Conservation (phyloP, 306 rosid genomes). For the Vigna radiata region DNA sequence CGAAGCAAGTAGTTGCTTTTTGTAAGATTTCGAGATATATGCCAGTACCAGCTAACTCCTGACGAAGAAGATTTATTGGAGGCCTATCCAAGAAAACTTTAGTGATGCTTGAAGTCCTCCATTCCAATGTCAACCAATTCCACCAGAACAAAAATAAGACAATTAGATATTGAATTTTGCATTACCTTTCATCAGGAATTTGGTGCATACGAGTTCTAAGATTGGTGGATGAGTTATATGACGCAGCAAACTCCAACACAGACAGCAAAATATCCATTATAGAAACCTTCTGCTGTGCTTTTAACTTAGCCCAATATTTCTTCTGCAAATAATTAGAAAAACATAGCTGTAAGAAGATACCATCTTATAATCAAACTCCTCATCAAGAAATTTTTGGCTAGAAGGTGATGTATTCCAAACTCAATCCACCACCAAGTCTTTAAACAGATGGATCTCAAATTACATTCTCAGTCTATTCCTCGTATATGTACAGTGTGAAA, state of each 20-base stretch:
- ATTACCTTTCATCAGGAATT: conserved; percentile 80
- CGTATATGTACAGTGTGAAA: conserved; percentile 12
- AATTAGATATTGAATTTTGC: conserved; percentile 15
- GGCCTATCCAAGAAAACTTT: conserved; percentile 75
- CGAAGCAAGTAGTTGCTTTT: conserved; percentile 74
- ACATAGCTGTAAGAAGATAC: conserved; percentile 26
- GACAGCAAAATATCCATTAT: conserved; percentile 84
- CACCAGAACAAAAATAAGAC: conserved; percentile 18
- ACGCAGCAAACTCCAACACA: conserved; percentile 88
- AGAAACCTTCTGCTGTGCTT: conserved; percentile 71
- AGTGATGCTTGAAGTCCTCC: conserved; percentile 37
- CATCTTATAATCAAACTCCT: conserved; percentile 28
- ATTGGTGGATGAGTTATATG: conserved; percentile 83
- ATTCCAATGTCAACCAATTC: conserved; percentile 34
- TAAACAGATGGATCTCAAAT: conserved; percentile 35
- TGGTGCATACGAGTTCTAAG: conserved; percentile 96
- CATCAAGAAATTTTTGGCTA: conserved; percentile 28
- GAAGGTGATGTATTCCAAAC: conserved; percentile 7
- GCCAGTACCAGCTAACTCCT: conserved; percentile 85
- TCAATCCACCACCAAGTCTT: conserved; percentile 23
- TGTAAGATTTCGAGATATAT: conserved; percentile 89
- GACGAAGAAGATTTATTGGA: conserved; percentile 95
- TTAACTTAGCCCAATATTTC: conserved; percentile 91
- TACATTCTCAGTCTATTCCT: conserved; percentile 25
- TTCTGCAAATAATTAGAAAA: conserved; percentile 70